Evolutionary conservation across 1,284 basidiomycete species (phyloP), one percentile per base, ranked within the genome.

Genomic region (Malassezia brasiliensis): DNA sequence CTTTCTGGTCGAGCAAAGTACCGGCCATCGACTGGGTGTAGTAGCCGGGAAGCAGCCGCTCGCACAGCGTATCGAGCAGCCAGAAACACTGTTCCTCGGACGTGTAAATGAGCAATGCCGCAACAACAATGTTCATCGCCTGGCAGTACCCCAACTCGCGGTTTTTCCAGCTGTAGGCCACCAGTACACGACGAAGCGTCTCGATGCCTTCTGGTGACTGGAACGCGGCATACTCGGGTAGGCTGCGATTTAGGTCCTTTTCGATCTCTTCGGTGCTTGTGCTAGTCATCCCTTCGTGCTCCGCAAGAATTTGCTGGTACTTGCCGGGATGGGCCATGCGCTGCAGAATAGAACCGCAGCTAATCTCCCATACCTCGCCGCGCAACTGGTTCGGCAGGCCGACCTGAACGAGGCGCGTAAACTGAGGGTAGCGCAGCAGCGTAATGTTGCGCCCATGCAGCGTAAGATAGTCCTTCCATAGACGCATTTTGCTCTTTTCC

Each of bases 11-110:
- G 6, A 99, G 83, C 9, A 98, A 81, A 0, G 94, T 98, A 11
- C 94, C 94, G 65, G 96, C 90, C 94, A 99, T 98, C 0, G 91
- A 94, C 9, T 90, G 89, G 87, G 88, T 88, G 75, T 96, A 99
- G 77, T 99, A 99, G 17, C 94, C 94, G 0, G 94, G 94, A 19
- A 98, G 78, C 35, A 98, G 82, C 35, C 91, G 82, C 67, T 94
- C 90, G 69, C 94, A 98, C 4, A 99, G 80, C 1, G 96, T 89
- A 72, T 94, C 89, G 9, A 99, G 81, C 5, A 96, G 79, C 90
- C 91, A 98, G 76, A 98, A 99, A 30, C 90, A 87, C 76, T 98
- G 94, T 73, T 98, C 94, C 77, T 98, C 94, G 11, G 90, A 94
- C 88, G 94, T 90, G 76, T 96, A 99, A 65, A 93, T 91, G 50